Evolutionary conservation across 495 filamentous ascomycete species (phyloP), one percentile per base, ranked within the genome.

Genomic region (Xylaria sp.): DNA sequence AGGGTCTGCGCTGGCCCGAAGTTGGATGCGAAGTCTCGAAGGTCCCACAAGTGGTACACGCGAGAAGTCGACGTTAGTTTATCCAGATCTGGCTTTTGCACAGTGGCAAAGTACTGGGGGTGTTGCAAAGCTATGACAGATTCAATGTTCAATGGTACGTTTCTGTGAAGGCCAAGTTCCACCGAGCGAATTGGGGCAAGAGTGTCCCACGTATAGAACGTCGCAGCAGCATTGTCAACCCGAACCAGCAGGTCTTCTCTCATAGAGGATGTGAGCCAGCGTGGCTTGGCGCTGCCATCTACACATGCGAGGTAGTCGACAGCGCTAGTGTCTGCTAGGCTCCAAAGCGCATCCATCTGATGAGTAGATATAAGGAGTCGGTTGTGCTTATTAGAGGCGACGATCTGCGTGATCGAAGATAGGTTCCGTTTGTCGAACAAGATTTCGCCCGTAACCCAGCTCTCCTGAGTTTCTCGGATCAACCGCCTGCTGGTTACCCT

Each of bases 41-140:
- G 40, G 26, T 63, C 40, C 61, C 61, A 63, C 9, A 63, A 63
- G 40, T 63, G 61, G 11, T 63, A 61, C 35, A 24, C 53, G n/a
- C n/a, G n/a, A n/a, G n/a, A n/a, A n/a, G n/a, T n/a, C n/a, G n/a
- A n/a, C n/a, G n/a, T n/a, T n/a, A n/a, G n/a, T n/a, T n/a, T n/a
- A n/a, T n/a, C n/a, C n/a, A n/a, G n/a, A n/a, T n/a, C n/a, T n/a
- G n/a, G n/a, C n/a, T n/a, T 3, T 15, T 37, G 31, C 21, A 26
- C 37, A n/a, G 41, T 65, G 12, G 43, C 61, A 19, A 65, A 31
- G 61, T 65, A 50, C 5, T 50, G 26, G 1, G 41, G 41, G 44
- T 50, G 43, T 8, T 35, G 29, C 7, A 65, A 48, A 21, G 26
- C 7, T 6, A 50, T 14, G 14, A 65, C 35, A 29, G 29, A 65